Evolutionary conservation across 2,329 filamentous ascomycete genomes (phyloP).

Genomic region (Epichloe typhina): DNA sequence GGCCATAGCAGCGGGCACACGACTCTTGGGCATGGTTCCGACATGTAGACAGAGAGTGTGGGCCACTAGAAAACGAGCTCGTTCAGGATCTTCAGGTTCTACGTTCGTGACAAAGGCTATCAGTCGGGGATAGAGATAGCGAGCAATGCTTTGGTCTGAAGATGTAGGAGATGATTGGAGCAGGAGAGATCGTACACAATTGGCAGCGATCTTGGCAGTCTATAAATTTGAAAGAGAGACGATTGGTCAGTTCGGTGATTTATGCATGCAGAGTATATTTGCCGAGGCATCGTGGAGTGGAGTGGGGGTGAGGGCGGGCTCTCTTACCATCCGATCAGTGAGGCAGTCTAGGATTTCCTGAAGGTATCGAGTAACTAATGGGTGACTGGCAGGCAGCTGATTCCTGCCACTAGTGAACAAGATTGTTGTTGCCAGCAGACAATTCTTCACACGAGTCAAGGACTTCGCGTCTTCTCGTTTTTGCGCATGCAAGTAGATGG

Average conservation of each 20-base stretch:
- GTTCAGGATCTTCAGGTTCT: constrained; percentile 66
- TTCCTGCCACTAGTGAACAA: constrained; percentile 72
- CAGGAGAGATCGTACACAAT: constrained; percentile 76
- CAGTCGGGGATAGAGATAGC: constrained; percentile 62
- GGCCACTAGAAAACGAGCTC: constrained; percentile 55
- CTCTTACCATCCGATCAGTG: constrained; percentile 54
- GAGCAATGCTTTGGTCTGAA: constrained; percentile 60
- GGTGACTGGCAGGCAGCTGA: constrained; percentile 60
- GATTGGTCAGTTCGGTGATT: neutral
- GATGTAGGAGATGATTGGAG: constrained; percentile 48
- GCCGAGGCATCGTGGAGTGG: neutral
- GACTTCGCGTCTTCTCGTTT: constrained; percentile 63
- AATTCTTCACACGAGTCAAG: constrained; percentile 84
- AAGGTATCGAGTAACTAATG: constrained; percentile 60
- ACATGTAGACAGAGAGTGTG: constrained; percentile 68
- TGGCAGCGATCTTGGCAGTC: constrained; percentile 80
- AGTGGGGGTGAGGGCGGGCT: neutral
- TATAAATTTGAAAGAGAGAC: constrained; percentile 14
- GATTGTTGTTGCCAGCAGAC: constrained; percentile 75
- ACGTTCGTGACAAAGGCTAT: constrained; percentile 61
- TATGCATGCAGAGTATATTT: neutral
- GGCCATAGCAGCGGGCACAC: constrained; percentile 50
- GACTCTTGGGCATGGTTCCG: constrained; percentile 28
- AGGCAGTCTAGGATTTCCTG: constrained; percentile 79
- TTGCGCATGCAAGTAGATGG: constrained; percentile 64